Base-by-base conservation (phyloP, 2,329 filamentous ascomycete genomes). In the Fusarium sp. region DNA sequence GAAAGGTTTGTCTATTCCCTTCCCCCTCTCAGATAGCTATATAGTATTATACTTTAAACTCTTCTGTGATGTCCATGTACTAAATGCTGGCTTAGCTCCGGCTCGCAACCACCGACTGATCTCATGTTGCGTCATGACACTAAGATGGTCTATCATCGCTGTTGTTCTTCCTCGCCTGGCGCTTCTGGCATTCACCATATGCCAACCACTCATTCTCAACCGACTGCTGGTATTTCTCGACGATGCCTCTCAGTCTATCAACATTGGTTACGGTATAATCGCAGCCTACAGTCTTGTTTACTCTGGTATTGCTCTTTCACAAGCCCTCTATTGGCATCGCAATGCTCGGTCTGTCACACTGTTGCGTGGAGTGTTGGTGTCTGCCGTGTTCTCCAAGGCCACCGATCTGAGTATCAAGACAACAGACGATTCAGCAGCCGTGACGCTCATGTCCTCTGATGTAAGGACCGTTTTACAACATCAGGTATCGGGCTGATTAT, bases 401-500 rank as follows among this genome's bases (percentile, higher is more conserved):
- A 81, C 78, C 1, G 72, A 76, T 11, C 69, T 80, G 35, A 79
- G 76, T 10, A 75, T 77, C 19, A 74, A 76, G 10, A 66, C 69
- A 23, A 66, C 75, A 12, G 78, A 80, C 23, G 78, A 82, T 60
- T 77, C 79, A 10, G 79, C 80, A 9, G 77, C 82, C 3, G 75
- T 83, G 21, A 84, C 82, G 5, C 77, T 84, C 51, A 84, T 84
- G 82, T 83, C 82, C 55, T 79, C 82, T 18, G 82, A 83, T 78
- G 79, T 78, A 75, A 74, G 76, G 55, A 15, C 7, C 11, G 10
- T 25, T 12, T 51, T 16, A 5, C 12, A 11, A 10, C 31, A 7
- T n/a, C 9, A 5, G 7, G 19, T n/a, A 23, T 35, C 4, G 15
- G 11, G 7, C 59, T 69, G 8, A 37, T 39, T 19, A 8, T 16